A percentile compares a stretch with the other conserved stretches of the same genome.
Evolutionary conservation across 352 stramenopile genomes (phyloP).

Genomic region (Phytophthora citrophthora): DNA sequence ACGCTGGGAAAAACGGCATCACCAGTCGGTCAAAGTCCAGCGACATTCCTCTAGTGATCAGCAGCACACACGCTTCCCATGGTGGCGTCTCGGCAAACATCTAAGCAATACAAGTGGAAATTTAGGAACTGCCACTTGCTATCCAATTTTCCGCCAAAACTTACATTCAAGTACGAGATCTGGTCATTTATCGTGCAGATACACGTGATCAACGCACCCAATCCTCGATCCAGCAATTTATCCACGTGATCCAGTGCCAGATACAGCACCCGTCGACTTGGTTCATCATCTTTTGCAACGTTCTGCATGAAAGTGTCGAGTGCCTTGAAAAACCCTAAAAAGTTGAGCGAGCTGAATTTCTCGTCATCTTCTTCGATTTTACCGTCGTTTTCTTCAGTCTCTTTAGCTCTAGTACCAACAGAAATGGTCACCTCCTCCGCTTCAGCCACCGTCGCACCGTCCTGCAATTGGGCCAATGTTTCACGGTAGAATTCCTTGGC

Average conservation of each 20-base stretch:
- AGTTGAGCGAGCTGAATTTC: conserved; percentile 67
- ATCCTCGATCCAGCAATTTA: conserved; percentile 61
- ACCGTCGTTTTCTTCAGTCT: conserved; percentile 4
- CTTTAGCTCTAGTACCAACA: conserved; percentile 1
- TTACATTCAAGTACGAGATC: conserved; percentile 61
- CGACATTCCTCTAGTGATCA: conserved; percentile 74
- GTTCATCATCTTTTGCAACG: not conserved
- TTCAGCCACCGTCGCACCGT: conserved; percentile 14
- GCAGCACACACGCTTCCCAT: conserved; percentile 68
- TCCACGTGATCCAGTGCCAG: conserved; percentile 76
- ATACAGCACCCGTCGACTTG: conserved; percentile 48
- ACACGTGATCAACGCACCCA: conserved; percentile 64
- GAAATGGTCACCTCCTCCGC: conserved; percentile 16
- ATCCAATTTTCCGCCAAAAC: conserved; percentile 1
- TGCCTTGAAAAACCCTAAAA: conserved; percentile 73
- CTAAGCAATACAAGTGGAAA: conserved; percentile 19
- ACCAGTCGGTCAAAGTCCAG: conserved; percentile 66
- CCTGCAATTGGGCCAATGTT: conserved; percentile 65
- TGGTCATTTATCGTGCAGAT: conserved; percentile 78
- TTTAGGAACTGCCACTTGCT: too few relatives aligned
- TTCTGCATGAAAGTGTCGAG: conserved; percentile 58
- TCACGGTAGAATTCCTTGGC: conserved; percentile 78
- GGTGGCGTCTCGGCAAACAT: conserved; percentile 50
- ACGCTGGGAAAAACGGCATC: conserved; percentile 54
- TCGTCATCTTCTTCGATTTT: conserved; percentile 25